phyloP scores from a whole-genome alignment of 805 yeast genomes.

The Maudiozyma saulgeensis region DNA sequence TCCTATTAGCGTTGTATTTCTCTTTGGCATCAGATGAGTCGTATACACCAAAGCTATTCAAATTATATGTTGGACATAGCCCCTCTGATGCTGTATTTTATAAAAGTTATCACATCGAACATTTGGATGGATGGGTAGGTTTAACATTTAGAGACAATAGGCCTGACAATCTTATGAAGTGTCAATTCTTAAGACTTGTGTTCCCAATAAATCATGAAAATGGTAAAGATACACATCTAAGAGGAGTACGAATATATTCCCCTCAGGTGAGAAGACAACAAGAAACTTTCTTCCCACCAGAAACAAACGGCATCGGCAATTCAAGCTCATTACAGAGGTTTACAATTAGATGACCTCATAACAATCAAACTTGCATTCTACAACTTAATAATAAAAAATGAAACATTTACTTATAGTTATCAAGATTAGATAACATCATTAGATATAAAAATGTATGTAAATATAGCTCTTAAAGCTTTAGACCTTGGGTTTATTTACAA shows the following conservation, averaged over 20 bases:
- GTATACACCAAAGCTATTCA: slow-evolving; percentile 59
- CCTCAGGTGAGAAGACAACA: background rate
- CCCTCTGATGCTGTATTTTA: slow-evolving; percentile 21
- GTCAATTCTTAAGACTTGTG: slow-evolving; percentile 23
- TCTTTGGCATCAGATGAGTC: slow-evolving; percentile 75
- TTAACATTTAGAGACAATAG: slow-evolving; percentile 20
- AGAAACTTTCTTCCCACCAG: background rate
- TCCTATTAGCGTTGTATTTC: slow-evolving; percentile 59
- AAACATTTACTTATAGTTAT: no score
- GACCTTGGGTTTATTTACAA: no score
- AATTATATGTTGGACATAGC: slow-evolving; percentile 26
- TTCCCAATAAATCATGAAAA: slow-evolving; percentile 66
- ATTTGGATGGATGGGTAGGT: slow-evolving; percentile 27
- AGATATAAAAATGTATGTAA: no score
- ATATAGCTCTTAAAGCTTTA: no score
- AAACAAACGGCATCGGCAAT: background rate
- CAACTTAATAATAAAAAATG: no score
- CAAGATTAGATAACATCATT: no score
- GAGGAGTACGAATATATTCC: slow-evolving; percentile 46
- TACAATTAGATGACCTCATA: background rate
- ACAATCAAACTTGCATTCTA: no score
- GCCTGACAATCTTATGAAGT: slow-evolving; percentile 17
- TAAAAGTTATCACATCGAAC: slow-evolving; percentile 19
- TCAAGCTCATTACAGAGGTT: background rate
- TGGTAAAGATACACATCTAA: slow-evolving; percentile 88